Base-by-base conservation (phyloP, 2,329 filamentous ascomycete genomes). In the Dactylella cylindrospora region DNA sequence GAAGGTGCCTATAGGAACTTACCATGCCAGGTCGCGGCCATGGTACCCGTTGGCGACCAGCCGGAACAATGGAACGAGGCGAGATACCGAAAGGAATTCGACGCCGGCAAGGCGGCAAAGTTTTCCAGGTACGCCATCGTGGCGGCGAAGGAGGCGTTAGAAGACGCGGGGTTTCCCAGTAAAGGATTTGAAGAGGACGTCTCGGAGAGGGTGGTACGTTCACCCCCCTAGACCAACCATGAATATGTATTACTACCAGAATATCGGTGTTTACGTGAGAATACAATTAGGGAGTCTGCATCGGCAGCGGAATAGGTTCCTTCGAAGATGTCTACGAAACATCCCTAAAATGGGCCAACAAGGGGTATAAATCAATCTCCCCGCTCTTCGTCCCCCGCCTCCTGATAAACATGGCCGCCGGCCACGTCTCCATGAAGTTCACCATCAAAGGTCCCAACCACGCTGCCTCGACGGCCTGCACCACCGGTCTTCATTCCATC, bases 251-350 rank as follows among this genome's bases (percentile, higher is more conserved):
- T 44, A 12, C 9, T 25, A 39, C 20, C 22, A 25, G 17, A 45
- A 35, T 36, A 38, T 13, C 25, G n/a, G 10, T 35, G 39, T 20
- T 26, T n/a, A 13, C 23, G 35, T 12, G 41, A 19, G 5, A 3
- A 26, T 38, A 19, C n/a, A 35, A 22, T 12, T 15, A 54, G 28
- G 93, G 93, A 0, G 87, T 98, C 1, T 95, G 91, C 70, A 78
- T 98, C 32, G 93, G 93, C 1, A 97, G 91, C 66, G 93, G 93
- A 1, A 96, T 98, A 68, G 93, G 93, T 12, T 96, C 93, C 69
- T 79, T 98, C 31, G 86, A 95, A 32, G 90, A 95, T 68, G 83
- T 95, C 6, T 96, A 94, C 73, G 79, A 85, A 64, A 94, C 90
- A 1, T 88, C 87, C 53, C 70, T 95, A 43, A 82, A 81, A 1